Evolutionary conservation across 2,329 filamentous ascomycete species (phyloP).

Genomic region (Trichoderma sp.): DNA sequence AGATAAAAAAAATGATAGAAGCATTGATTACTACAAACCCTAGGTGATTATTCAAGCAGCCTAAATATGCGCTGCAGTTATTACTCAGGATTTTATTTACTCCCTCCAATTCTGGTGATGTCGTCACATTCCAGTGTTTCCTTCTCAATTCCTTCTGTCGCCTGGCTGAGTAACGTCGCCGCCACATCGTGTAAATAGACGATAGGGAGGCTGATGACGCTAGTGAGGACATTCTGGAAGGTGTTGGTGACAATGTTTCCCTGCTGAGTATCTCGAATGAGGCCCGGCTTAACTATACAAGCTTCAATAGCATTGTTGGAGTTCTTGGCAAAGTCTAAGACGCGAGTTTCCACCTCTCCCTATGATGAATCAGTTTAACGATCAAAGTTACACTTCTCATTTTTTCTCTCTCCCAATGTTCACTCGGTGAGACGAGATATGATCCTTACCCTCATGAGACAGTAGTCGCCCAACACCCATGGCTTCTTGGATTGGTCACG

Average conservation of each 20-base stretch:
- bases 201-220: background rate
- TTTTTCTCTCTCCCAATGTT: background rate
- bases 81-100: background rate
- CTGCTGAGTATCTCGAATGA: background rate
- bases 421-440: background rate
- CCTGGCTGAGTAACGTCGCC: slow-evolving; percentile 13
- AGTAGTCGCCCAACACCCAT: slow-evolving; percentile 28
- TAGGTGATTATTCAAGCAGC: background rate
- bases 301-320: slow-evolving; percentile 2
- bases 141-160: slow-evolving; percentile 9
- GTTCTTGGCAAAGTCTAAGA: slow-evolving; percentile 6
- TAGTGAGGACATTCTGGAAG: background rate
- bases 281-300: slow-evolving; percentile 6
- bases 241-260: background rate
- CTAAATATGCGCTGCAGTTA: background rate
- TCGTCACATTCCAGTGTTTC: slow-evolving; percentile 16
- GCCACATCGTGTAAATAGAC: background rate
- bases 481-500: slow-evolving; percentile 49
- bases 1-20: background rate
- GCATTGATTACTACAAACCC: background rate
- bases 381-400: background rate
- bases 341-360: slow-evolving; percentile 14
- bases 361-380: background rate
- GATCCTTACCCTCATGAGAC: slow-evolving; percentile 9
- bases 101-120: slow-evolving; percentile 15